A percentile compares a stretch with the other conserved stretches of the same genome.
Conservation (phyloP, 2,329 filamentous ascomycete species). For the Clathrospora elynae region DNA sequence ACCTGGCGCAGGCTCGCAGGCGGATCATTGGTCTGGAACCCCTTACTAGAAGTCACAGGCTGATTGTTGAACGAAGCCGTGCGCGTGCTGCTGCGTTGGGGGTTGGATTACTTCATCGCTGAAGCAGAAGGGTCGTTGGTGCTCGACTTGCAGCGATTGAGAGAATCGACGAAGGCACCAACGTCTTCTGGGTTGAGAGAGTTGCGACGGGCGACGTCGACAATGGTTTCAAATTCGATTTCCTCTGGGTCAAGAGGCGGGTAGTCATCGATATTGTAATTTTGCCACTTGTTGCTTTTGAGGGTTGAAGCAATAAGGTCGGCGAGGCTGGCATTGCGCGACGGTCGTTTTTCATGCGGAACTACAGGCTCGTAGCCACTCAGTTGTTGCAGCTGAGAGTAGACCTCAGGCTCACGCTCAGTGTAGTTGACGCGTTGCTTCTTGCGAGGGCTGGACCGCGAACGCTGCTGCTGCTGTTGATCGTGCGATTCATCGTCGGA, state of each 20-base stretch:
- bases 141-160: constrained; percentile 13
- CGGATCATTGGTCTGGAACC: constrained; percentile 21
- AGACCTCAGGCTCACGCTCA: not conserved
- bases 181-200: not conserved
- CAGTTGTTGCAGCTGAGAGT: not conserved
- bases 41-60: constrained; percentile 21
- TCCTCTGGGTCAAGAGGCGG: not conserved
- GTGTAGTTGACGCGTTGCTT: constrained; percentile 21
- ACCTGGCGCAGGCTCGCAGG: constrained; percentile 18
- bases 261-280: not conserved
- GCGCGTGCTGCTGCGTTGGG: not conserved
- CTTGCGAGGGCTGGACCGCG: constrained; percentile 15
- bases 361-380: not conserved
- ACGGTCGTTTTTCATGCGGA: not conserved
- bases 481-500: constrained; percentile 1
- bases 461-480: not conserved
- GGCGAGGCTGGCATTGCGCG: constrained; percentile 10
- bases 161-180: constrained; percentile 1
- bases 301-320: not conserved
- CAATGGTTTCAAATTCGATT: too few species aligned
- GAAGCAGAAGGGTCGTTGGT: constrained; percentile 8
- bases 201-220: too few species aligned
- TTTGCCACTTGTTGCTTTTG: constrained; percentile 1
- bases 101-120: constrained; percentile 5
- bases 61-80: constrained; percentile 22